phyloP scores from a whole-genome alignment of 768 basidiomycete species.

The Hygrophoropsis aurantiaca region DNA sequence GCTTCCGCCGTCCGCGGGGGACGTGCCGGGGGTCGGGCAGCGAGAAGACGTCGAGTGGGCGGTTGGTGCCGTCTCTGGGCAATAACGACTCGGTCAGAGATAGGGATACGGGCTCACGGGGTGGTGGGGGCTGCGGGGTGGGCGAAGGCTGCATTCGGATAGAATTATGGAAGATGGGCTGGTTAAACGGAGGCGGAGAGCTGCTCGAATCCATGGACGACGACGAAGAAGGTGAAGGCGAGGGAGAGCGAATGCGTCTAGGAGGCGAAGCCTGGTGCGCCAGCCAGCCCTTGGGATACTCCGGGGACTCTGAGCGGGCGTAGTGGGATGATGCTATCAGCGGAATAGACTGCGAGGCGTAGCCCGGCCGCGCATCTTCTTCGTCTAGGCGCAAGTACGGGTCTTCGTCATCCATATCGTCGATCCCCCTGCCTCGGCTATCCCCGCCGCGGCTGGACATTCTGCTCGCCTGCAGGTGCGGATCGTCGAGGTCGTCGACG shows the following conservation, averaged over 20 bases:
- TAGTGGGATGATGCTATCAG: constrained; percentile 35
- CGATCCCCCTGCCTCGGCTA: constrained; percentile 23
- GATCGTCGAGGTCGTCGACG: constrained; percentile 76
- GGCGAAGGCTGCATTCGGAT: constrained; percentile 35
- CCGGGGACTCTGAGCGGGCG: constrained; percentile 38
- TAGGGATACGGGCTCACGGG: constrained; percentile 49
- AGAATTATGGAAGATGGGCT: constrained; percentile 19
- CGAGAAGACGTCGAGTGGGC: constrained; percentile 70
- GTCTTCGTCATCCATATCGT: constrained; percentile 61
- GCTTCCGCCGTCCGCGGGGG: constrained; percentile 64
- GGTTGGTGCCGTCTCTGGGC: constrained; percentile 65
- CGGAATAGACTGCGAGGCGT: constrained; percentile 35
- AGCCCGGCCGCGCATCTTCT: constrained; percentile 50
- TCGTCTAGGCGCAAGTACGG: constrained; percentile 77
- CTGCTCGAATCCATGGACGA: constrained; percentile 27
- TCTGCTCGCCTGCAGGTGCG: constrained; percentile 56
- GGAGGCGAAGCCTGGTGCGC: constrained; percentile 75
- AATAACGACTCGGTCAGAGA: constrained; percentile 80
- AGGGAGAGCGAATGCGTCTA: constrained; percentile 38
- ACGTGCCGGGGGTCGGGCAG: constrained; percentile 74
- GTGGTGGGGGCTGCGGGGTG: constrained; percentile 43
- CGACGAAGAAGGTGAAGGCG: constrained; percentile 35
- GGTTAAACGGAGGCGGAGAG: constrained; percentile 1
- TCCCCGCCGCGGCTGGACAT: constrained; percentile 26
- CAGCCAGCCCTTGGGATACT: constrained; percentile 58